Evolutionary conservation across 495 filamentous ascomycete genomes (phyloP), one percentile per base, ranked within the genome.

Genomic region (Hypoxylon rickii): DNA sequence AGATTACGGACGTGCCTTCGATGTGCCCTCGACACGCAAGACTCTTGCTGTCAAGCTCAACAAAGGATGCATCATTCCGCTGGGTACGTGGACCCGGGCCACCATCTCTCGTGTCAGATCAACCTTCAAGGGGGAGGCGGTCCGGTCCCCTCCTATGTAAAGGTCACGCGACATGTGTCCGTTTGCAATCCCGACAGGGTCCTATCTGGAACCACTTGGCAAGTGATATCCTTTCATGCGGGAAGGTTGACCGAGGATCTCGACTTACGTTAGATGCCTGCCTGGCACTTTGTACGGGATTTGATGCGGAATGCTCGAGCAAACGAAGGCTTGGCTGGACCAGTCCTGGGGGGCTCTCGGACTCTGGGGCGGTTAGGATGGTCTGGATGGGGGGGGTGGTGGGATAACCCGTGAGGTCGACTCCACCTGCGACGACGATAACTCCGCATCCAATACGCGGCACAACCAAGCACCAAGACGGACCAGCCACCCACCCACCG

Each of bases 361-460:
- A 3, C 24, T 29, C 29, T 46, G 50, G 20, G 16, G 18, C 29
- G 40, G 40, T n/a, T 42, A 18, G 22, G n/a, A 44, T 36, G 36
- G 46, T 12, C 2, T 11, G 24, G 39, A n/a, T n/a, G n/a, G 31
- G 31, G n/a, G 2, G 44, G 44, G 24, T 46, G 37, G 40, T 43
- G 32, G 53, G 39, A 50, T 50, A 49, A 44, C 33, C 24, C 24
- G 37, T 38, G 47, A 32, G 51, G 42, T 13, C 22, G 16, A 51
- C 58, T 61, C 51, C 58, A 61, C 52, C 24, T 61, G 34, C 29
- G 26, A 39, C 39, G 34, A 47, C 51, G 39, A 53, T 20, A 34
- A 49, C 33, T 51, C 51, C 51, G 51, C 48, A 55, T 55, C 24
- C 19, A 26, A 46, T 47, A 56, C 51, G 57, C 50, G 44, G 44